phyloP scores from a whole-genome alignment of 345 rosid species.

The Eucalyptus tenuipes region DNA sequence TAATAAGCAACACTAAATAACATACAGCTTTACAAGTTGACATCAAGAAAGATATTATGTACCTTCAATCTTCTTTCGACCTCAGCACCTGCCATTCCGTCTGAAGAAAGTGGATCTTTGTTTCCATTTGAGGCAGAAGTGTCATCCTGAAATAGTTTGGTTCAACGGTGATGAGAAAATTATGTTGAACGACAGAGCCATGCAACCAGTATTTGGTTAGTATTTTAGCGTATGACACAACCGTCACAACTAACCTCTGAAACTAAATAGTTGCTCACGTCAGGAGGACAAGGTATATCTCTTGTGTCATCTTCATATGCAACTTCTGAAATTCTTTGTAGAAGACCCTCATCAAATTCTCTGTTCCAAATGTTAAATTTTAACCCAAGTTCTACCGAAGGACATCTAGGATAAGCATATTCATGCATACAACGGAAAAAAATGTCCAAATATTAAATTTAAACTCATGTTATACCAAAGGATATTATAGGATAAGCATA shows the following conservation, averaged over 20 bases:
- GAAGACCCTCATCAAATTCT: slow-evolving; percentile 87
- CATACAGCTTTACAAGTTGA: not conserved
- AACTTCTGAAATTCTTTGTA: slow-evolving; percentile 64
- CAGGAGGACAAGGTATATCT: slow-evolving; percentile 79
- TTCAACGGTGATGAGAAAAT: not conserved
- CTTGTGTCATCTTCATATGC: slow-evolving; percentile 71
- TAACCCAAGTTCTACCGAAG: not conserved
- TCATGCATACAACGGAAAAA: not conserved
- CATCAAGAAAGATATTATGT: not conserved
- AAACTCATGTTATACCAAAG: not conserved
- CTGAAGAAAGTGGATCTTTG: slow-evolving; percentile 61
- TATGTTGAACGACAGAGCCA: not conserved
- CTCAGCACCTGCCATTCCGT: slow-evolving; percentile 83
- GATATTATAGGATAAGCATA: not conserved
- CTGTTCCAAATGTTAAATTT: slow-evolving; percentile 21
- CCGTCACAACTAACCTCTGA: slow-evolving; percentile 56
- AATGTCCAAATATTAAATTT: not conserved
- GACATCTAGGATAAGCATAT: not conserved
- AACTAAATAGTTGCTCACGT: slow-evolving; percentile 87
- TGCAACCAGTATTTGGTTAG: not conserved
- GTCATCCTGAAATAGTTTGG: slow-evolving; percentile 52
- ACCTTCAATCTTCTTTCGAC: slow-evolving; percentile 88
- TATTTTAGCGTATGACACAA: not conserved
- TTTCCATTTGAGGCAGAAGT: slow-evolving; percentile 45
- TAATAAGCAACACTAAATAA: not conserved